Base-by-base conservation (phyloP, 495 filamentous ascomycete species). In the Podospora pseudoanserina region DNA sequence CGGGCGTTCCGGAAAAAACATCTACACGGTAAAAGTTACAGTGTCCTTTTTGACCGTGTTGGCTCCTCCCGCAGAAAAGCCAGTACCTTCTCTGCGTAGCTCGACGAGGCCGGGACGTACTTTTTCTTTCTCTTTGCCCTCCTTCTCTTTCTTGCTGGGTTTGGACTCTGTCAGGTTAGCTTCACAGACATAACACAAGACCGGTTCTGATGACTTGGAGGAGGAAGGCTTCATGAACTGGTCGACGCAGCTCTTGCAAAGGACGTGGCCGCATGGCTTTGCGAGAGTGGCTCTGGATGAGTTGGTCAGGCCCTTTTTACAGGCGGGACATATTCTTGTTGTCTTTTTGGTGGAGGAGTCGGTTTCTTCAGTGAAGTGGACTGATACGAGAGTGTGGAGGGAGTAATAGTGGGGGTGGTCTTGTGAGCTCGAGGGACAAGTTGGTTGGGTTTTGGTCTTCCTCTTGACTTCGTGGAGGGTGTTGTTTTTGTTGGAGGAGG, bases 221-320 rank as follows among this genome's bases (percentile, higher is more conserved):
- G 87, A 85, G 6, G 79, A 73, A 0, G 88, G 85, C 23, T 82
- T 87, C 87, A 98, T 92, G 77, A 99, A 97, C 73, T 95, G 92
- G 57, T 87, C 86, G 3, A 92, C 91, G 74, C 95, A 99, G 19
- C 88, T 92, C 68, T 91, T 89, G 79, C 95, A 99, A 6, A 97
- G 82, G 3, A 98, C 92, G 73, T 99, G 95, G 0, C 95, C 95
- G 74, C 95, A 99, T 0, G 94, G 93, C 78, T 93, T 95, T 2
- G 93, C 91, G 13, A 99, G 81, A 78, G 91, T 88, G 9, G 93
- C 94, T 75, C 92, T 93, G 18, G 91, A 88, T 5, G 89, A 85
- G 76, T 98, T 98, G 70, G 84, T 89, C 28, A 99, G 81, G 0
- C 79, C 88, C 81, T 94, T 97, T 72, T 91, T 90, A 79, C 95